Base-by-base conservation (phyloP, 495 filamentous ascomycete genomes). In the Opeltia flavorubescens region DNA sequence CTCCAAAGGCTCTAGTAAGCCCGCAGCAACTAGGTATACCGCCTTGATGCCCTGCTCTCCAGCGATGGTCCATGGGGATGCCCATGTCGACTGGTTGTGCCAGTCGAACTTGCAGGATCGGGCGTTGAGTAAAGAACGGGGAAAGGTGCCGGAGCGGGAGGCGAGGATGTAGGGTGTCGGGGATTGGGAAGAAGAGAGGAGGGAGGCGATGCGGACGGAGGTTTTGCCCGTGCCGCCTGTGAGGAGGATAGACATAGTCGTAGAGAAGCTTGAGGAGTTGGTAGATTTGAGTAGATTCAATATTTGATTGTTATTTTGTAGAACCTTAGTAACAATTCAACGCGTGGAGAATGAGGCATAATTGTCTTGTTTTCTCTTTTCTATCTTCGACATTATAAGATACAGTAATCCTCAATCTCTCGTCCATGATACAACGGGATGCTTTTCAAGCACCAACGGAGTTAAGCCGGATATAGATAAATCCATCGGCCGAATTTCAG, bases 171-270 rank as follows among this genome's bases (percentile, higher is more conserved):
- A 49, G 13, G 59, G 60, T 33, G 61, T 42, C 29, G 34, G 30
- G 25, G 52, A 40, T 13, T 49, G 47, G 2, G 61, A 44, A 8
- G 35, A 15, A 18, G 13, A 15, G 23, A 72, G 61, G 5, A 67
- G 64, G 6, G 29, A 48, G 23, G 60, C 66, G 18, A 72, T 58
- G 27, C 66, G 64, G 34, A 57, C 56, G 35, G 66, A 63, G 13
- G 70, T 58, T 29, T 69, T 73, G 49, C 71, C 70, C 12, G 63
- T 68, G 43, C 69, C 72, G 36, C 71, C 72, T 2, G 65, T 57
- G 11, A 76, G 49, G 15, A 76, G 59, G 51, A 75, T 50, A n/a
- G 57, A 45, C 33, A 51, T 54, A 33, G 55, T 45, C 25, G 44
- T 28, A 28, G 56, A 47, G 13, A 18, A 21, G 13, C 11, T 5